Base-by-base conservation (phyloP, 2,329 filamentous ascomycete species). In the Fusarium penzigii region DNA sequence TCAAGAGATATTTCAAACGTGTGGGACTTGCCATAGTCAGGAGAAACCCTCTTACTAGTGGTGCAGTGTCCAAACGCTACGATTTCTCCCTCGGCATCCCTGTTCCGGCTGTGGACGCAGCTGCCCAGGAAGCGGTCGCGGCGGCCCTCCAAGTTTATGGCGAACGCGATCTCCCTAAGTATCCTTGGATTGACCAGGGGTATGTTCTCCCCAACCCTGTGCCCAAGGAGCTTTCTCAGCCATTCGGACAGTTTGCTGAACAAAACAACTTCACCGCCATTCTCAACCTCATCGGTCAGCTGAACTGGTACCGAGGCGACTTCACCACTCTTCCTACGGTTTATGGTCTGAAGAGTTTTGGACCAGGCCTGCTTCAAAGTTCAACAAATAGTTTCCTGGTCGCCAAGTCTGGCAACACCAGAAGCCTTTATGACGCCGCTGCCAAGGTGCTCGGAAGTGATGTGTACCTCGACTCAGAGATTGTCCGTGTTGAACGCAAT, bases 101-200 rank as follows among this genome's bases (percentile, higher is more conserved):
- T 2, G 59, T 63, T 5, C 57, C 60, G 2, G 29, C 42, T 1
- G 47, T 51, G 46, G 46, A 45, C 2, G 6, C 17, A 3, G 13
- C 17, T 6, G 39, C 44, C 1, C n/a, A 50, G 6, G 17, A 59
- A 6, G 29, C 55, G 2, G 13, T 48, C n/a, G 49, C 47, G 0
- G n/a, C 13, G 11, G 59, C 60, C 0, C 38, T 55, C 6, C 39
- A 49, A 1, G 41, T 34, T 6, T 63, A 63, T 29, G 20, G 41
- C 2, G 20, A 55, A 17, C 49, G 49, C 1, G 53, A 62, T 13
- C 46, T 63, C 0, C 13, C 53, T 4, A 62, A 52, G 20, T 63
- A 63, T 12, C 44, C 56, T 0, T 63, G 60, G 58, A n/a, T 63
- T 6, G 61, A 63, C 17, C 43, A 60, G 13, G 61, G 61, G 10